Conservation (phyloP, 2,329 filamentous ascomycete genomes). For the Pyricularia pennisetigena region DNA sequence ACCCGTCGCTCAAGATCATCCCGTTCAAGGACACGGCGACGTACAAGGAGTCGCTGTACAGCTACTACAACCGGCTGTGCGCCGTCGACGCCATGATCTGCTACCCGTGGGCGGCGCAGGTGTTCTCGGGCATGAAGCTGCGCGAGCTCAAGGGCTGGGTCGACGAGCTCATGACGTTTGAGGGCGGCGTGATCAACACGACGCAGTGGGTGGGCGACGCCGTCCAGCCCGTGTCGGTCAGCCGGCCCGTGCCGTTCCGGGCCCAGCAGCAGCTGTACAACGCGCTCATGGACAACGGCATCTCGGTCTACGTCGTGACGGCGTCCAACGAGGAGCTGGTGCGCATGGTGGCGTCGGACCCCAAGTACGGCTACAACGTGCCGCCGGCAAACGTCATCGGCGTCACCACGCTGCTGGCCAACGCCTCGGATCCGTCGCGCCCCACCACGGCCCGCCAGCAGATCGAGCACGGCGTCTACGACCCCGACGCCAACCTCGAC, state of each 20-base stretch:
- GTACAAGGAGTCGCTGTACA: not conserved
- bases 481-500: conserved; percentile 1
- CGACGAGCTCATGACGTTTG: conserved; percentile 1
- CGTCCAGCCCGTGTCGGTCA: not conserved
- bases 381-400: conserved; percentile 2
- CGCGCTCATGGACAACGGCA: not conserved
- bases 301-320: not conserved
- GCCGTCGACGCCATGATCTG: not conserved
- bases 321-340: conserved; percentile 3
- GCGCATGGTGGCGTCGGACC: conserved; percentile 5
- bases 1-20: not conserved
- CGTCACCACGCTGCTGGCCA: not conserved
- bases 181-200: not conserved
- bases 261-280: conserved; percentile 3
- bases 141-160: conserved; percentile 1
- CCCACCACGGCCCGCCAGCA: not conserved
- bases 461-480: not conserved
- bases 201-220: not conserved
- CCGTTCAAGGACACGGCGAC: not conserved
- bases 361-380: conserved; percentile 4
- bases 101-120: conserved; percentile 3
- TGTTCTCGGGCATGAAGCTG: conserved; percentile 1
- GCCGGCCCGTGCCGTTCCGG: not conserved
- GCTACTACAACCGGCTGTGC: conserved; percentile 2
- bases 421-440: not conserved